Conservation (phyloP, 306 rosid genomes). For the Vigna radiata region DNA sequence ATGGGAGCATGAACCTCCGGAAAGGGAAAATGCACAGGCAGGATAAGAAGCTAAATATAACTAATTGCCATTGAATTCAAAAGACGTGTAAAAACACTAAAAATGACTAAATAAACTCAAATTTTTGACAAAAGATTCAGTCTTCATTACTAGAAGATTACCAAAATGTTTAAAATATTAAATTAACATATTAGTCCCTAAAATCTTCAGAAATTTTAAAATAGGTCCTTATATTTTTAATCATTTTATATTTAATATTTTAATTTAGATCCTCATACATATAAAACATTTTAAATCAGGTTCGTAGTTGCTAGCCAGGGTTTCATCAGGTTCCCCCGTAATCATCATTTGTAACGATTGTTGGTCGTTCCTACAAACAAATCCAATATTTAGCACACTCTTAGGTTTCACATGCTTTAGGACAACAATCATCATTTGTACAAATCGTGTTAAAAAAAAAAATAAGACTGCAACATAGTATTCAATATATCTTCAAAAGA, state of each 20-base stretch:
- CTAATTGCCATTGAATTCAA: too few relatives aligned
- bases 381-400: too few relatives aligned
- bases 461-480: too few relatives aligned
- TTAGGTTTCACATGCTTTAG: too few relatives aligned
- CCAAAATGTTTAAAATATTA: neutral
- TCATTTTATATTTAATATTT: neutral
- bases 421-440: too few relatives aligned
- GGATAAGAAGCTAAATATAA: conserved; percentile 36
- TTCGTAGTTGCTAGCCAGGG: neutral
- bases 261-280: neutral
- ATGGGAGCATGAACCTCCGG: conserved; percentile 98
- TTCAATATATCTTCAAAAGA: too few relatives aligned
- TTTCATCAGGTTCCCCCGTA: too few relatives aligned
- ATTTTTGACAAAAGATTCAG: conserved; percentile 16
- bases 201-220: neutral
- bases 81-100: too few relatives aligned
- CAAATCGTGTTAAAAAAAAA: too few relatives aligned
- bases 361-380: too few relatives aligned
- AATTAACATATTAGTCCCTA: neutral
- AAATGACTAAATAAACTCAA: conserved; percentile 27
- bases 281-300: neutral
- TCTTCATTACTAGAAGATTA: conserved; percentile 27
- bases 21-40: conserved; percentile 40
- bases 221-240: conserved; percentile 3
- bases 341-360: too few relatives aligned